phyloP scores from a whole-genome alignment of 2,329 filamentous ascomycete species.

The Penicillium rolfsii region DNA sequence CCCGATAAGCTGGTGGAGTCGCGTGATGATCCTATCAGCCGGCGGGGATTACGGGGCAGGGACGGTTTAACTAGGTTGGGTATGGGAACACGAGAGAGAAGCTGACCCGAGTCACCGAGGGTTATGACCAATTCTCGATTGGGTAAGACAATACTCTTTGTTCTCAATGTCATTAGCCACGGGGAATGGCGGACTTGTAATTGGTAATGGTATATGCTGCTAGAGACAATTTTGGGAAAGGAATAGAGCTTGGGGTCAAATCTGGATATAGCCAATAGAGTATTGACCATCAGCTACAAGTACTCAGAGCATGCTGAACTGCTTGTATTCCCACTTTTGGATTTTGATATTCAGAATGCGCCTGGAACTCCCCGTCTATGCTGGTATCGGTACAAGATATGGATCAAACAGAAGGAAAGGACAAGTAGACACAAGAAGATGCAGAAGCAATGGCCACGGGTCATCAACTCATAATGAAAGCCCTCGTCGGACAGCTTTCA shows the following conservation, averaged over 20 bases:
- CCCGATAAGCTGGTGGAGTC: conserved; percentile 6
- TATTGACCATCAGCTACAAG: not conserved
- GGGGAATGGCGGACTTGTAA: not conserved
- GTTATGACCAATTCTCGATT: not conserved
- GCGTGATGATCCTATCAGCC: conserved; percentile 14
- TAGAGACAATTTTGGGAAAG: not conserved
- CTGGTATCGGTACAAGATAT: conserved; percentile 27
- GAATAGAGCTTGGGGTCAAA: not conserved
- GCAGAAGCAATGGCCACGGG: conserved; percentile 16
- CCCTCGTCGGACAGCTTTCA: conserved; percentile 6
- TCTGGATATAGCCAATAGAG: not conserved
- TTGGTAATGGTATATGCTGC: not conserved
- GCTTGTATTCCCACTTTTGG: not conserved
- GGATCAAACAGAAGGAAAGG: conserved; percentile 4
- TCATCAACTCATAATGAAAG: conserved; percentile 30
- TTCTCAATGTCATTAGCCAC: not conserved
- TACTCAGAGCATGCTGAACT: not conserved
- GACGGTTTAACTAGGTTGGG: not conserved
- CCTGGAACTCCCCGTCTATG: conserved; percentile 27
- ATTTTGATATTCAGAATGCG: conserved; percentile 11
- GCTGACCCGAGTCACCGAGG: not conserved
- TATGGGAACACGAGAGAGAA: conserved; percentile 10
- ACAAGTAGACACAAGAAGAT: conserved; percentile 9
- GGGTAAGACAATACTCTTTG: not conserved
- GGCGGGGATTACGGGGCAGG: conserved; percentile 16